These are phyloP conservation scores for Elaeis oleifera DNA, from an alignment of 202 grass and related monocot species.

Conservation along the genomic window DNA sequence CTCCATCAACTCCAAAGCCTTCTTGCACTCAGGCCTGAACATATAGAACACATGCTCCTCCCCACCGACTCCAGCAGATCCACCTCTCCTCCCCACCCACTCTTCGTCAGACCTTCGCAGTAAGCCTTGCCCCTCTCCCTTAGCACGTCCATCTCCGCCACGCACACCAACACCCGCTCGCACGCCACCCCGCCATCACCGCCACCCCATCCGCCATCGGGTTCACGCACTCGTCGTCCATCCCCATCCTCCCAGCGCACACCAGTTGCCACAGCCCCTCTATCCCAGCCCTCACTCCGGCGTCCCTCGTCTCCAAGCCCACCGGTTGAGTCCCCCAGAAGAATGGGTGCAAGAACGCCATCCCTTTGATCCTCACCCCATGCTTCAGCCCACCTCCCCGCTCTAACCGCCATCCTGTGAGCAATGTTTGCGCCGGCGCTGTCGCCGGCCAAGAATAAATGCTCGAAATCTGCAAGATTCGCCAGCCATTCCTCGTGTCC, in stretches of 20 bases:
- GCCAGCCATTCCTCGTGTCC: too few relatives aligned
- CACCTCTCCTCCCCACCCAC: conserved; percentile 53
- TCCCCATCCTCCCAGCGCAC: neutral
- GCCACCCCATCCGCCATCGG: conserved; percentile 5
- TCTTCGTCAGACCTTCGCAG: conserved; percentile 39
- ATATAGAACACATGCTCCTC: conserved; percentile 19
- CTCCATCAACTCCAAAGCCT: conserved; percentile 35
- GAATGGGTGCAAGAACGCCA: neutral
- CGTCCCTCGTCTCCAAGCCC: conserved; percentile 5
- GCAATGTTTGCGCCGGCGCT: conserved; percentile 9
- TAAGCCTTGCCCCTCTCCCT: conserved; percentile 6
- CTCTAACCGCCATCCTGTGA: too few relatives aligned
- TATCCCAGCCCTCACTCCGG: neutral
- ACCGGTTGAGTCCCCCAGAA: neutral
- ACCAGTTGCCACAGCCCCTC: conserved; percentile 10
- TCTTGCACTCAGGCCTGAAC: conserved; percentile 31
- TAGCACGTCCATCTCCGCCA: conserved; percentile 4
- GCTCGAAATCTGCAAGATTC: neutral
- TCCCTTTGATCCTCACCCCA: neutral
- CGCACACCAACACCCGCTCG: conserved; percentile 9
- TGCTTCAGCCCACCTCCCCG: too few relatives aligned
- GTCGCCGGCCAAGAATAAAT: conserved; percentile 7
- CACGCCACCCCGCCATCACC: neutral
- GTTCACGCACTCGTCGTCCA: conserved; percentile 9
- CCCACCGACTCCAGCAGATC: conserved; percentile 57